Evolutionary conservation across 805 yeast species (phyloP), one percentile per base, ranked within the genome.

Genomic region (Clavispora vitiphila): DNA sequence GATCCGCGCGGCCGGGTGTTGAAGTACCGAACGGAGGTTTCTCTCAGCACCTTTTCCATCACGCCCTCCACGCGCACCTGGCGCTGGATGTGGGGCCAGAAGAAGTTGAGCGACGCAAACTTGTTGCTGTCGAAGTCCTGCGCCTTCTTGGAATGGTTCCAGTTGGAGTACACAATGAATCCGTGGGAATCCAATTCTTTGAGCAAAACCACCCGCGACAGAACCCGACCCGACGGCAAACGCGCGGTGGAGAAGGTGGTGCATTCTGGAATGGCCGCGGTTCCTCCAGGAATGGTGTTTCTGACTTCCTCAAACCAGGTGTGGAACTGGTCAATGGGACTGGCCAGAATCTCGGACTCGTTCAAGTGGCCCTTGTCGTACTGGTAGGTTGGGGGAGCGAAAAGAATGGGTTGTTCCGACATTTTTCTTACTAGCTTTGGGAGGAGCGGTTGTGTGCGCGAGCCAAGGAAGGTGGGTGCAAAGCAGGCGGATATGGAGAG

Each of bases 21-120:
- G 64, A 79, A 93, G 64, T 93, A 93, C 37, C 82, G 71, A 52
- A 83, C 80, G 5, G 87, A 77, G 23, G 84, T 86, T 53, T 85
- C 90, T 43, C 81, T 71, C 21, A 79, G 70, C 34, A 90, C 85
- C 47, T 73, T 76, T 61, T 86, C 95, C 51, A 86, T 80, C 8
- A 67, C 50, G 24, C 99, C 99, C 62, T 93, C 98, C 8, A 93
- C 82, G 47, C 99, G 77, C 4, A 93, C 95, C 64, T 89, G 97
- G 51, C 97, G 80, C 67, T 93, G 96, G 30, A 83, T 61, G 49
- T 80, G 81, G 43, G 85, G 86, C 99, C 98, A 93, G 67, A 89
- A 93, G 61, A 91, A 93, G 10, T 84, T 83, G 49, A 93, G 68
- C 1, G 96, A 80, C 1, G 90, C 97, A 55, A 77, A 74, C 48